Evolutionary conservation across 345 rosid genomes (phyloP), one percentile per base, ranked within the genome.

Genomic region (Camelina laxa): DNA sequence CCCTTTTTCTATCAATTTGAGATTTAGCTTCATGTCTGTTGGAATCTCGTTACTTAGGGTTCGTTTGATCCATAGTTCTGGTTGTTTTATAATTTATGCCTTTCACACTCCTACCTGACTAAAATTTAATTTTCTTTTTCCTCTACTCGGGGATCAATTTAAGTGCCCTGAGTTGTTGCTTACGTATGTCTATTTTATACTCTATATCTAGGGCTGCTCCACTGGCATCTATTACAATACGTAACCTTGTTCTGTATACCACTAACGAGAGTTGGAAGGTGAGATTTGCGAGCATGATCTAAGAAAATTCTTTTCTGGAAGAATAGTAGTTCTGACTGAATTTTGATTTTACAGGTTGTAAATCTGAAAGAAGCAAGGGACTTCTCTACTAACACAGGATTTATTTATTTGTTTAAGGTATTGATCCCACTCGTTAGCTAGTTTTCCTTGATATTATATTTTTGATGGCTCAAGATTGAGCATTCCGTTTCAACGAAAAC

Each of bases 231-330:
- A 81, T 95, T 68, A 95, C 98, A 0, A 90, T 95, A 63, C 92
- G 86, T 60, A 92, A 92, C 82, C 90, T 95, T 76, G 75, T 88
- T 49, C 79, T 95, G 57, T 89, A 81, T 80, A 88, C 96, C 20
- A 95, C 99, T 41, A 90, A 95, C 59, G 99, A 95, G 85, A 88
- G 82, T 69, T 95, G 99, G 99, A 83, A 92, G 98, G 99, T 95
- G 82, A 66, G 60, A 20, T 15, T 33, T 42, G 42, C n/a, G 17
- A 72, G 44, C 73, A 66, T 50, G 64, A 14, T 51, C 38, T 50
- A 44, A 42, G 50, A 67, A 39, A 48, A 17, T 3, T 30, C 31
- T 6, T 38, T 56, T 27, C 57, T 50, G 61, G 62, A 20, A 49
- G 44, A 53, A 54, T 20, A 11, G 54, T 49, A 58, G n/a, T 77